Percentiles rank a stretch among this genome's conserved stretches.
phyloP scores from a whole-genome alignment of 768 basidiomycete genomes.

The Leccinum broughii region DNA sequence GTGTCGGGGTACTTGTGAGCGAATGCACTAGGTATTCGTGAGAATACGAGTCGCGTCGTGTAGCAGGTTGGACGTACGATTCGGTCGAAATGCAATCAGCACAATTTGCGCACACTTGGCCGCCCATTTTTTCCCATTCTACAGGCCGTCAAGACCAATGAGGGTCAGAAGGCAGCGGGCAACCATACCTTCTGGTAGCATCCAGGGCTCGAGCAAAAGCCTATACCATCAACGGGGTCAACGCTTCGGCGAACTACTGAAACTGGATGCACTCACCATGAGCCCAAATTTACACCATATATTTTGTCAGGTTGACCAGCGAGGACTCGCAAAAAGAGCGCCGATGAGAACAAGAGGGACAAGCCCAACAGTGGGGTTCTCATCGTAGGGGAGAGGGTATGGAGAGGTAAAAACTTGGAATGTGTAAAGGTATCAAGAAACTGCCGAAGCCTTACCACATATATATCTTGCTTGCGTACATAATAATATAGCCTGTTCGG shows the following conservation, averaged over 20 bases:
- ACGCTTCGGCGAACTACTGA: background rate
- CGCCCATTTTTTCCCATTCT: constrained; percentile 80
- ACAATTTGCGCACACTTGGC: constrained; percentile 59
- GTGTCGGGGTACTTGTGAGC: constrained; percentile 58
- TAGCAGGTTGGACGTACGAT: constrained; percentile 44
- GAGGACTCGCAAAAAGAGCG: constrained; percentile 19
- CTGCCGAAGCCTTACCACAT: background rate
- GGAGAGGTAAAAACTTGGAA: constrained; percentile 2
- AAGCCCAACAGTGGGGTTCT: constrained; percentile 14
- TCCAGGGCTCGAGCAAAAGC: constrained; percentile 81
- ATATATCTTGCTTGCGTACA: constrained; percentile 6
- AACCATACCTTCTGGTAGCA: constrained; percentile 62
- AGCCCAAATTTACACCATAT: constrained; percentile 72
- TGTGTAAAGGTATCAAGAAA: background rate
- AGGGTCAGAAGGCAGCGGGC: background rate
- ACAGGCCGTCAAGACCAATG: background rate
- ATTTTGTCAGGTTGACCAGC: constrained; percentile 44
- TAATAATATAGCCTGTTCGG: background rate
- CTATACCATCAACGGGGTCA: constrained; percentile 36
- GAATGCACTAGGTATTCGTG: constrained; percentile 45
- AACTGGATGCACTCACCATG: constrained; percentile 45
- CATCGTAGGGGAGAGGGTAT: constrained; percentile 17
- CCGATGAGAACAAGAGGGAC: constrained; percentile 16
- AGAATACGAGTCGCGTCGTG: background rate
- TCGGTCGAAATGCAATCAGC: constrained; percentile 64